Evolutionary conservation across 1,284 basidiomycete genomes (phyloP), one percentile per base, ranked within the genome.

Genomic region (Marasmius sp.): DNA sequence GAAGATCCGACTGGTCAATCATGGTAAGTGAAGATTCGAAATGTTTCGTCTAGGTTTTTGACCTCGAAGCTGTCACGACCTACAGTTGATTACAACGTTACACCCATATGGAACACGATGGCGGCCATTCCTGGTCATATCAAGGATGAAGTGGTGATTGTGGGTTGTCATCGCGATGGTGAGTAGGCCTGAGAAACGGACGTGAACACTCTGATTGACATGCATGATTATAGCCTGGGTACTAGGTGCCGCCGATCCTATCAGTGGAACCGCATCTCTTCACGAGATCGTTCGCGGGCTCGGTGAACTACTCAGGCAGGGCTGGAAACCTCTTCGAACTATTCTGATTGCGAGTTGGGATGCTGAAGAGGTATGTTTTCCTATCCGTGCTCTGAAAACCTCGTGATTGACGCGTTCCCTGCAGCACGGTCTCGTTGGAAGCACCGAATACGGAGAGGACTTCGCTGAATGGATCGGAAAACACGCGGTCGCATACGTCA

Each of bases 261-360:
- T 84, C 48, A 93, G 92, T 14, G 95, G 96, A 8, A 94, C 94
- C 0, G 93, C 91, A 0, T 87, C 91, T n/a, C 77, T 96, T 16
- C 85, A 90, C 68, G 95, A 98, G 73, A 80, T 95, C 33, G 82
- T 96, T 62, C 85, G 87, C 39, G 94, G 92, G n/a, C 85, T 95
- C 61, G 94, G 94, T 37, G 76, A 79, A 9, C 79, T 98, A 1
- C 71, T 92, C 22, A 79, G 78, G 65, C 79, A 77, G 14, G 95
- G 94, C 33, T 98, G 96, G 96, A 92, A 87, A 69, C 96, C 96
- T 4, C 77, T 95, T 45, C 81, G 95, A 61, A 96, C 93, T 16
- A 87, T 97, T 68, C 76, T 97, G n/a, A 81, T 98, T 57, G 94
- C 92, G 4, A 92, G 88, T 65, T 97, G 94, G 95, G 94, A 97